Evolutionary conservation across 176 grass and related monocot species (phyloP).

Genomic region (Aegilops longissima): DNA sequence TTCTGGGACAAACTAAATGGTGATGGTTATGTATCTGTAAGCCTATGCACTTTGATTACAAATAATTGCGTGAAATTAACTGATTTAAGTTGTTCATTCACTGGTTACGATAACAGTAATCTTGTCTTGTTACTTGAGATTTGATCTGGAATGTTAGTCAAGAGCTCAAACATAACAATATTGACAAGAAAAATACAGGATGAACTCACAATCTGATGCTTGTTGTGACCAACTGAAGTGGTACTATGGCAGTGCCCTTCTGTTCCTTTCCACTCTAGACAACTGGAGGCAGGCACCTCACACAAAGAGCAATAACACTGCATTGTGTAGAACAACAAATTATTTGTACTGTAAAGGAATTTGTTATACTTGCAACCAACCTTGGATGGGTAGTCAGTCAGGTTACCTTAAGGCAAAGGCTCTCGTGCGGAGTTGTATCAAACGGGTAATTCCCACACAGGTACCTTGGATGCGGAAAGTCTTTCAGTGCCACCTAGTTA

Average conservation of each 20-base stretch:
- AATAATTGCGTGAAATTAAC: constrained; percentile 24
- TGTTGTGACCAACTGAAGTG: background rate
- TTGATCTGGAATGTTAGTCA: background rate
- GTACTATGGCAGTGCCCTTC: constrained; percentile 44
- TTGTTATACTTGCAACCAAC: background rate
- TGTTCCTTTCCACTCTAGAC: constrained; percentile 30
- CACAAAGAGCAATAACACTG: constrained; percentile 63
- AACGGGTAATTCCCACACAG: constrained; percentile 66
- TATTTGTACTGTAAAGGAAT: background rate
- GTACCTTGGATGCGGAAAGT: constrained; percentile 64
- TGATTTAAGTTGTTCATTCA: background rate
- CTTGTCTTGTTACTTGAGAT: background rate
- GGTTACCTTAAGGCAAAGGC: constrained; percentile 44
- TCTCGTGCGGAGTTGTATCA: constrained; percentile 39
- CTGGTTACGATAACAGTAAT: background rate
- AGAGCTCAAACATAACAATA: background rate
- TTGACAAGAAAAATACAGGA: background rate
- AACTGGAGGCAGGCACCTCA: constrained; percentile 40
- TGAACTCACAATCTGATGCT: constrained; percentile 11
- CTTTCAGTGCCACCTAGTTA: constrained; percentile 61
- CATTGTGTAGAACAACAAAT: background rate
- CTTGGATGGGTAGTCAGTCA: background rate
- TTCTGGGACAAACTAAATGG: background rate
- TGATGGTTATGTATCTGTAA: constrained; percentile 39
- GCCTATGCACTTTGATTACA: background rate